Conservation (phyloP, 371 early-diverging fungal genomes). For the Mucor plumbeus region DNA sequence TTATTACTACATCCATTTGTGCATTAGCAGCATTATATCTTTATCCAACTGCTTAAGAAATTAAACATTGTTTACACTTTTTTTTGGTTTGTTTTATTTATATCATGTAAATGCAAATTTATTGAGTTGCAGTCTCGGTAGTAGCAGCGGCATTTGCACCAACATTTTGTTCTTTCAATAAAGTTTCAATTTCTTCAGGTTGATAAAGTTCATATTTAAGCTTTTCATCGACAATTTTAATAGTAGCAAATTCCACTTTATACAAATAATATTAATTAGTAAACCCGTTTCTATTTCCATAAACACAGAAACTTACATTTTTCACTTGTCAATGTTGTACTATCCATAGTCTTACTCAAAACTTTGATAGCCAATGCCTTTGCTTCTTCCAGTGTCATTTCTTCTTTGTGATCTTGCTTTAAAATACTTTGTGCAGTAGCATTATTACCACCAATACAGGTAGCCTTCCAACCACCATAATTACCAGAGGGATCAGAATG, state of each 20-base stretch:
- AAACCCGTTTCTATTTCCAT: no score
- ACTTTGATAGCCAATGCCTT: slow-evolving; percentile 90
- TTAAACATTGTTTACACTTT: neutral
- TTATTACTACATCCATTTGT: slow-evolving; percentile 17
- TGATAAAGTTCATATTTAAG: slow-evolving; percentile 71
- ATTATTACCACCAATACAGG: slow-evolving; percentile 96
- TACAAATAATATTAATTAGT: neutral
- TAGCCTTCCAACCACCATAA: slow-evolving; percentile 98
- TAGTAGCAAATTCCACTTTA: slow-evolving; percentile 84
- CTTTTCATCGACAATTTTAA: slow-evolving; percentile 57
- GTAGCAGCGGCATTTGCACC: slow-evolving; percentile 32
- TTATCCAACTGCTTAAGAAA: slow-evolving; percentile 18
- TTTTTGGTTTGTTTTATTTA: slow-evolving; percentile 17
- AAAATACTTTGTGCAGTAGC: slow-evolving; percentile 90
- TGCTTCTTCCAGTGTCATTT: slow-evolving; percentile 87
- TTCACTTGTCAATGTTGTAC: slow-evolving; percentile 86
- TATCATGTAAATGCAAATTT: neutral
- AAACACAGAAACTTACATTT: slow-evolving; percentile 68
- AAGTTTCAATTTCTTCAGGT: slow-evolving; percentile 76
- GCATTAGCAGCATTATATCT: slow-evolving; percentile 20
- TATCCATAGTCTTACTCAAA: slow-evolving; percentile 95
- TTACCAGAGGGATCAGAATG: slow-evolving; percentile 99
- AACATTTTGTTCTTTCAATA: slow-evolving; percentile 73
- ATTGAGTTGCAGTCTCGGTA: slow-evolving; percentile 7
- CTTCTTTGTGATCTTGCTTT: slow-evolving; percentile 95